Evolutionary conservation across 2,329 filamentous ascomycete species (phyloP).

Genomic region (Pseudonectria foliicola): DNA sequence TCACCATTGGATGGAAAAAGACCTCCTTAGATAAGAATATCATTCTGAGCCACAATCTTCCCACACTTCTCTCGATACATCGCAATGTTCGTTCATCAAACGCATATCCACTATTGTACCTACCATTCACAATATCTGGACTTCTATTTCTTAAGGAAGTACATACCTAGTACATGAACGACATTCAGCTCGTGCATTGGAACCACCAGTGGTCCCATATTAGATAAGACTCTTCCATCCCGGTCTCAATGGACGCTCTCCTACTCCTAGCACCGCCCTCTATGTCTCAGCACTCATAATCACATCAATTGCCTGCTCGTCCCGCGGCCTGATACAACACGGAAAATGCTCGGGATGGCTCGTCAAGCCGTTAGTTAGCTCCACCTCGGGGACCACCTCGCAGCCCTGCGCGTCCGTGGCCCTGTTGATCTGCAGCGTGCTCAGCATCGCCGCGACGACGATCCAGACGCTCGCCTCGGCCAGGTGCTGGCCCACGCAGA

Average conservation of each 20-base stretch:
- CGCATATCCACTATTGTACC: no score
- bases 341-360: slow-evolving; percentile 20
- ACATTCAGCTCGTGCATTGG: no score
- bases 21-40: no score
- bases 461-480: slow-evolving; percentile 39
- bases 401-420: slow-evolving; percentile 27
- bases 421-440: slow-evolving; percentile 29
- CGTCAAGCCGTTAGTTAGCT: slow-evolving; percentile 20
- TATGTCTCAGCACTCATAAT: slow-evolving; percentile 4
- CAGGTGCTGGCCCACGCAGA: slow-evolving; percentile 43
- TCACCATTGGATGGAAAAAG: slow-evolving; percentile 17
- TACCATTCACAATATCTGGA: no score
- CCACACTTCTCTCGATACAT: no score
- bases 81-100: no score
- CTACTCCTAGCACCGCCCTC: background rate
- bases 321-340: slow-evolving; percentile 19
- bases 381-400: slow-evolving; percentile 23
- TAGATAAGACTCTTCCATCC: no score
- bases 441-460: slow-evolving; percentile 32
- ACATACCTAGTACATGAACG: no score
- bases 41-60: no score
- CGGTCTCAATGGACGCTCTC: no score
- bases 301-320: slow-evolving; percentile 8
- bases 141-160: no score
- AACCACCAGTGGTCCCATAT: no score